A percentile compares a stretch with the other conserved stretches of the same genome.
Conservation (phyloP, 768 basidiomycete genomes). For the Boletus subcaerulescens region DNA sequence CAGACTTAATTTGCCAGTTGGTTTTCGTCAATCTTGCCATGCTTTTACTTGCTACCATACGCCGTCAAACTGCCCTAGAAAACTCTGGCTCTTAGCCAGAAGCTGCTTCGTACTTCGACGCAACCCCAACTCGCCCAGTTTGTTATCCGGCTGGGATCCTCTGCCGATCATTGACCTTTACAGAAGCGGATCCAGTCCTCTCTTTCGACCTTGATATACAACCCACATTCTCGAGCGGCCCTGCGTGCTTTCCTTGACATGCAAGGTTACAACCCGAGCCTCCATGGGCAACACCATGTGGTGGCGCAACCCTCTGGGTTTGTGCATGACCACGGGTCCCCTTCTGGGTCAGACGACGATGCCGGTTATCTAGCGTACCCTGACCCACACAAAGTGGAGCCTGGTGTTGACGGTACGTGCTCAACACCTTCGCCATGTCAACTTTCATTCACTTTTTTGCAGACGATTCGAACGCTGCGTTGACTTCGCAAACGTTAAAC, state of each 20-base stretch:
- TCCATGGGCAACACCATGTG: constrained; percentile 21
- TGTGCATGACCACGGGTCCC: constrained; percentile 47
- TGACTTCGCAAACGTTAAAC: constrained; percentile 80
- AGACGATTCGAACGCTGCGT: constrained; percentile 43
- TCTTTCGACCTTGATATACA: constrained; percentile 7
- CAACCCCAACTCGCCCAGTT: constrained; percentile 24
- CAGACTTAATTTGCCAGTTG: constrained; percentile 31
- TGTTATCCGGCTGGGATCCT: constrained; percentile 22
- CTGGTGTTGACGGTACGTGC: constrained; percentile 45
- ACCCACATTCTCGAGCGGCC: neutral
- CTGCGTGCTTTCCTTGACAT: constrained; percentile 20
- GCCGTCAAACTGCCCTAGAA: constrained; percentile 29
- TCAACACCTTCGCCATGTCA: constrained; percentile 8
- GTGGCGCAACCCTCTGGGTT: constrained; percentile 28
- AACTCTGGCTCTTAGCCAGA: constrained; percentile 18
- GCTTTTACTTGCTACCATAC: constrained; percentile 30
- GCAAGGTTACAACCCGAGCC: constrained; percentile 27
- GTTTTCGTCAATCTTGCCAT: constrained; percentile 31
- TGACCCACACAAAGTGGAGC: constrained; percentile 41
- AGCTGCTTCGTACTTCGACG: constrained; percentile 15
- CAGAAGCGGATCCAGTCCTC: constrained; percentile 8
- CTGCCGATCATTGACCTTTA: constrained; percentile 29
- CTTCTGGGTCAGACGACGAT: constrained; percentile 59
- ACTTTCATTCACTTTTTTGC: constrained; percentile 10
- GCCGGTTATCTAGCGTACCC: constrained; percentile 26